A percentile compares a stretch with the other conserved stretches of the same genome.
phyloP scores from a whole-genome alignment of 768 basidiomycete genomes.

The Naganishia randhawae region DNA sequence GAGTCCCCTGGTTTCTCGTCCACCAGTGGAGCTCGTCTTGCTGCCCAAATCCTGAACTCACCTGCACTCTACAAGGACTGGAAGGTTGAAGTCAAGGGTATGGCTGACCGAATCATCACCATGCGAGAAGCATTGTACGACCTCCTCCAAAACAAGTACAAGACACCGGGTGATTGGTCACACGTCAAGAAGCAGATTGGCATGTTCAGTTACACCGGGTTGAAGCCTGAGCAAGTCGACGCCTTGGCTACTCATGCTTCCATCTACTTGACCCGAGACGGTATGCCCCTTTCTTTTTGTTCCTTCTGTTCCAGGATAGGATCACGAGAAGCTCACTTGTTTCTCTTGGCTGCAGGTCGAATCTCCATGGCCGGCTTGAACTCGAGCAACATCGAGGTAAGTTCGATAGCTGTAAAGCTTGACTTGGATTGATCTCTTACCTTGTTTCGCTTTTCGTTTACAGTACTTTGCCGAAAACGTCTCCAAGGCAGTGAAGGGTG shows the following conservation, averaged over 20 bases:
- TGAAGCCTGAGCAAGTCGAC: constrained; percentile 48
- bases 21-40: constrained; percentile 49
- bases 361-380: constrained; percentile 95
- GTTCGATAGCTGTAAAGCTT: constrained; percentile 25
- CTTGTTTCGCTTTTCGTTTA: background rate
- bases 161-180: constrained; percentile 91
- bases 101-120: constrained; percentile 86
- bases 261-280: constrained; percentile 48
- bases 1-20: background rate
- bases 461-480: constrained; percentile 51
- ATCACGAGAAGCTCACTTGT: background rate
- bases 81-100: constrained; percentile 71
- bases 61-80: constrained; percentile 28
- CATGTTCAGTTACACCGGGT: constrained; percentile 36
- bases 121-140: constrained; percentile 79
- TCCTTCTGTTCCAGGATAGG: background rate
- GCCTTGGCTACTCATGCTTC: constrained; percentile 47
- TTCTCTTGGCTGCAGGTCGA: constrained; percentile 53
- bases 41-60: constrained; percentile 42
- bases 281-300: background rate
- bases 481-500: constrained; percentile 51
- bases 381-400: constrained; percentile 62
- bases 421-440: background rate
- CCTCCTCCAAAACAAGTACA: constrained; percentile 60
- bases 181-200: constrained; percentile 95